phyloP scores from a whole-genome alignment of 805 yeast genomes.

The Lipomyces yamanashiensis region DNA sequence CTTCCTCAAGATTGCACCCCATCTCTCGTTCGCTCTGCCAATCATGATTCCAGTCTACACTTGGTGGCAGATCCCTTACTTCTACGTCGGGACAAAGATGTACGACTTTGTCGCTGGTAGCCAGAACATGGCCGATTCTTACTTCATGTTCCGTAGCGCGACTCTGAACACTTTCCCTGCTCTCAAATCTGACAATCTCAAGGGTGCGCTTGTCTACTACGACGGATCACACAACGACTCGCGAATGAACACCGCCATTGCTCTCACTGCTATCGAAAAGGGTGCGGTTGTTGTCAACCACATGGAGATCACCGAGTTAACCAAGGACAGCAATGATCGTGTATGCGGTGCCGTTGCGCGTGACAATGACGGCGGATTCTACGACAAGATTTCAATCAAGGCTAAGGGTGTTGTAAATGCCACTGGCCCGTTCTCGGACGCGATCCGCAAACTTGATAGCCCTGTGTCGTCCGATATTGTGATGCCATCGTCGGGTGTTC shows the following conservation, averaged over 20 bases:
- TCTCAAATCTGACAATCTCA: constrained; percentile 75
- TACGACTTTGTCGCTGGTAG: constrained; percentile 90
- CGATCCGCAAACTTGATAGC: constrained; percentile 82
- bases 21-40: constrained; percentile 81
- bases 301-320: constrained; percentile 74
- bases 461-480: constrained; percentile 67
- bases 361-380: constrained; percentile 52
- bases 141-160: constrained; percentile 66
- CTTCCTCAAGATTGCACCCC: constrained; percentile 89
- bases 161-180: constrained; percentile 82
- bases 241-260: constrained; percentile 84
- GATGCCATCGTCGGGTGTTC: constrained; percentile 94
- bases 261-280: constrained; percentile 78
- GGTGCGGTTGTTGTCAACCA: constrained; percentile 93
- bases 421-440: constrained; percentile 92
- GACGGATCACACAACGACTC: constrained; percentile 95
- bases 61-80: constrained; percentile 95
- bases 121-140: constrained; percentile 80
- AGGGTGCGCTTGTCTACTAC: constrained; percentile 91
- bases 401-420: constrained; percentile 74
- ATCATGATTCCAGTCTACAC: constrained; percentile 95
- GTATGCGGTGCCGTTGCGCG: constrained; percentile 75
- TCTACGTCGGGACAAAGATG: constrained; percentile 86
- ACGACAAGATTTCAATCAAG: constrained; percentile 22
- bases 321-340: constrained; percentile 65